Evolutionary conservation across 495 filamentous ascomycete species (phyloP).

Genomic region (Penicillium samsonianum): DNA sequence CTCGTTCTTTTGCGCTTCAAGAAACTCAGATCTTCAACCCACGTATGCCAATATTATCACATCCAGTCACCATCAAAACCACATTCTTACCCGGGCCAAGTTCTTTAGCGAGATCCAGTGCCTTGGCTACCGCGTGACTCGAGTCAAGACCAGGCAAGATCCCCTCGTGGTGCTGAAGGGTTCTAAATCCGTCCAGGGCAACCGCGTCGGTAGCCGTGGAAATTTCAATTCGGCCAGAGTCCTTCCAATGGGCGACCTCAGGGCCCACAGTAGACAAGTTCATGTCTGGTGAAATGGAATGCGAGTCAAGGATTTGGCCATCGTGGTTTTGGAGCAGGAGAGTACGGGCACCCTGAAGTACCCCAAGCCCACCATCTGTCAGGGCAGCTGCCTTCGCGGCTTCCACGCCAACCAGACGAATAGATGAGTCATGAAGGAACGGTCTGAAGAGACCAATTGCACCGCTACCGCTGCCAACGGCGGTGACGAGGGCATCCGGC

Average conservation of each 20-base stretch:
- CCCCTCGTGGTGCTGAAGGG: constrained; percentile 33
- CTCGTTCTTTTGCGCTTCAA: background rate
- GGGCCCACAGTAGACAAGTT: constrained; percentile 37
- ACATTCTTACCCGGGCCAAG: constrained; percentile 37
- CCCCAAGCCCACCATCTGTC: constrained; percentile 30
- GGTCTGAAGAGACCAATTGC: constrained; percentile 36
- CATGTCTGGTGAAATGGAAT: constrained; percentile 39
- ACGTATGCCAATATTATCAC: constrained; percentile 23
- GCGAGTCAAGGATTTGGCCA: constrained; percentile 34
- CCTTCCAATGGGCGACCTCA: constrained; percentile 39
- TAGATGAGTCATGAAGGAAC: constrained; percentile 23
- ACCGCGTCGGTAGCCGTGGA: constrained; percentile 33
- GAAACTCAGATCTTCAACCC: constrained; percentile 16
- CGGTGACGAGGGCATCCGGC: constrained; percentile 34
- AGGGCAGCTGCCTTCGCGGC: constrained; percentile 30
- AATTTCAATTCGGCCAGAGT: constrained; percentile 32
- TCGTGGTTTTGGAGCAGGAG: constrained; percentile 35
- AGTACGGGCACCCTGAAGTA: constrained; percentile 37
- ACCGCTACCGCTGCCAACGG: constrained; percentile 31
- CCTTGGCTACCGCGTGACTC: constrained; percentile 33
- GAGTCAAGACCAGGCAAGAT: constrained; percentile 35
- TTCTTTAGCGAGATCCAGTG: constrained; percentile 30
- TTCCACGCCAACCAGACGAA: constrained; percentile 33
- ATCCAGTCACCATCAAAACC: constrained; percentile 38
- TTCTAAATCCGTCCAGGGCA: constrained; percentile 37